These are phyloP conservation scores for Nicotiana sylvestris DNA, from an alignment of 257 asterid genomes.

Conservation along the genomic window DNA sequence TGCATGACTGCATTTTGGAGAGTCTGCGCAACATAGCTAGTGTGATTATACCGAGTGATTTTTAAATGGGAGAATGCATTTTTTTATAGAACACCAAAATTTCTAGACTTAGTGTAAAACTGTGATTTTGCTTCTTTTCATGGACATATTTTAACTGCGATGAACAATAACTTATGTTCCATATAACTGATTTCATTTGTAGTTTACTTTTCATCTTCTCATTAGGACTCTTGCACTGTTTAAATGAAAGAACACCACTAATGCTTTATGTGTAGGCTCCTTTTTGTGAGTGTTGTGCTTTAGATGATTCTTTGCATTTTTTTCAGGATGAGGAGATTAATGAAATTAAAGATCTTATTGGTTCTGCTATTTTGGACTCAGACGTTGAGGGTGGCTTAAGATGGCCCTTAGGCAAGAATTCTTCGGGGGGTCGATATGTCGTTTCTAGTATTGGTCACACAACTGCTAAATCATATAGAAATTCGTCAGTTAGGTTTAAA, in stretches of 20 bases:
- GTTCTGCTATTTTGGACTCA: conserved; percentile 39
- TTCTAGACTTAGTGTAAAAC: no score
- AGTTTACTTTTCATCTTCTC: neutral
- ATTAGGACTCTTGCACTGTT: neutral
- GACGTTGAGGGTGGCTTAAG: conserved; percentile 41
- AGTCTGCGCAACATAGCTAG: no score
- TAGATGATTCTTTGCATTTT: neutral
- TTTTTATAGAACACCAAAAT: no score
- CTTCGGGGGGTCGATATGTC: conserved; percentile 33
- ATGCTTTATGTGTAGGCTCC: neutral
- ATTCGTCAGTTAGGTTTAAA: conserved; percentile 37
- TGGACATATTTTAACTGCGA: no score
- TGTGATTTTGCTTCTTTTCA: no score
- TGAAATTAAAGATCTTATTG: conserved; percentile 27
- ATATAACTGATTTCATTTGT: neutral
- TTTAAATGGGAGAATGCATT: neutral
- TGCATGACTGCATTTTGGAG: no score
- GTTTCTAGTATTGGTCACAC: conserved; percentile 42
- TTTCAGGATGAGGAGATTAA: conserved; percentile 40
- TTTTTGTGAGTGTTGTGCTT: neutral
- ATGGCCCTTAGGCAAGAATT: conserved; percentile 41
- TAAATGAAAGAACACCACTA: neutral
- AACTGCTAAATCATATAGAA: conserved; percentile 23
- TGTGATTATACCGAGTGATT: no score
- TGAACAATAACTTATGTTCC: no score